phyloP scores from a whole-genome alignment of 1,139 yeast genomes.

The Yamadazyma atmosphaerica region DNA sequence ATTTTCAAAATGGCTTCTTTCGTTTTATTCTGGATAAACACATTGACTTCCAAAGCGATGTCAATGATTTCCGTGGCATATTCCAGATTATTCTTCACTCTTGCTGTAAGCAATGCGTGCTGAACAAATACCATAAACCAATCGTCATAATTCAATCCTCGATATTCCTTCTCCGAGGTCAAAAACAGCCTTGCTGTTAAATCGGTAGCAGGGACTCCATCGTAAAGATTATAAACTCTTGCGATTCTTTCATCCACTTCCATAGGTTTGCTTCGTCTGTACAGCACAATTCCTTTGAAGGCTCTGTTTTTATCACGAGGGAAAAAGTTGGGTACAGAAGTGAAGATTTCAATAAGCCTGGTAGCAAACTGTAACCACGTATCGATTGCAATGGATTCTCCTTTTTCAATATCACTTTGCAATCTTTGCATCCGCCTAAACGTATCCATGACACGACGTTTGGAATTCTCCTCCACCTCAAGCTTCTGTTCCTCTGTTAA shows the following conservation, averaged over 20 bases:
- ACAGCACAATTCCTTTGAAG: slow-evolving; percentile 66
- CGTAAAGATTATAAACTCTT: slow-evolving; percentile 63
- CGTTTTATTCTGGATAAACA: slow-evolving; percentile 63
- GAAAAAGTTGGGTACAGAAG: slow-evolving; percentile 73
- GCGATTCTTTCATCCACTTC: slow-evolving; percentile 73
- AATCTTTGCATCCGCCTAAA: slow-evolving; percentile 62
- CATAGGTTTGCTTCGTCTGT: slow-evolving; percentile 59
- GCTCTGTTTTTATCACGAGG: slow-evolving; percentile 70
- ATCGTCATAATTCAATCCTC: slow-evolving; percentile 72
- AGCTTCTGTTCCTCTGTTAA: slow-evolving; percentile 56
- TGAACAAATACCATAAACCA: slow-evolving; percentile 89
- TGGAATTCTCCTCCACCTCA: slow-evolving; percentile 59
- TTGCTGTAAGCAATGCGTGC: slow-evolving; percentile 66
- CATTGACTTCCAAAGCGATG: slow-evolving; percentile 73
- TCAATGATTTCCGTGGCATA: slow-evolving; percentile 73
- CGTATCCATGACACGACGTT: slow-evolving; percentile 62
- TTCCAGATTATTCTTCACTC: slow-evolving; percentile 55
- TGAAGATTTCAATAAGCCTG: slow-evolving; percentile 79
- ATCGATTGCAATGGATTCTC: slow-evolving; percentile 61
- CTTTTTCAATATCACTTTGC: slow-evolving; percentile 51
- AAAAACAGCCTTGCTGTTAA: slow-evolving; percentile 34
- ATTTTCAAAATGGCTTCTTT: slow-evolving; percentile 59
- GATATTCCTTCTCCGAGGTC: slow-evolving; percentile 54
- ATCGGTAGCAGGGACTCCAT: slow-evolving; percentile 54
- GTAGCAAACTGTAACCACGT: slow-evolving; percentile 87